Base-by-base conservation (phyloP, 345 rosid species). In the Eucalyptus sp. region DNA sequence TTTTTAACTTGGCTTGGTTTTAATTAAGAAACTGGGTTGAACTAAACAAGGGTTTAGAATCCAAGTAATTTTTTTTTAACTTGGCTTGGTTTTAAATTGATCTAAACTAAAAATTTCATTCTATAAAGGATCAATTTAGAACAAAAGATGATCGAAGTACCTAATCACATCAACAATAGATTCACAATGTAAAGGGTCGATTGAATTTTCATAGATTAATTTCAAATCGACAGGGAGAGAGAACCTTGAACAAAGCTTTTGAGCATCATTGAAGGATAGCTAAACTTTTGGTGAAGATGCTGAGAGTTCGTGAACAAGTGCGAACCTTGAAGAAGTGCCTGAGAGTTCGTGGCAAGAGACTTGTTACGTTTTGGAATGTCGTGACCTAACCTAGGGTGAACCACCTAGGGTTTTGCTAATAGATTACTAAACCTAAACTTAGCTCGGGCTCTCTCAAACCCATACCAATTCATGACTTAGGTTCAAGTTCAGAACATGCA, bases 401-500 rank as follows among this genome's bases (percentile, higher is more conserved):
- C 2, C 8, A 52, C 0, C 4, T 52, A 17, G 20, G 2, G 4
- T 52, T 52, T 52, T 9, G 9, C 4, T 51, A 51, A 51, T 17
- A 2, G 3, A 51, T 51, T 51, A 17, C 9, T 51, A 52, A 52
- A 2, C 24, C 9, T 17, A 52, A 52, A 52, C 24, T 52, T 52
- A 52, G 9, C 4, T 52, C 4, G 20, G 1, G 2, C 2, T 52
- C 4, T 17, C 1, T 1, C 8, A 52, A 52, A 0, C 56, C 1
- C 20, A 52, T 52, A 52, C 4, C 9, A 52, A 52, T 52, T 52
- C 4, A 52, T 1, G 1, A 52, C 24, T 52, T 52, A 52, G 4
- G 56, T 52, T 52, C 4, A 52, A 52, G 2, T 17, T 18, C 4
- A 17, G 4, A 52, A 18, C 0, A 52, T 52, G 2, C 4, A 52